Base-by-base conservation (phyloP, 2,329 filamentous ascomycete genomes). In the Pseudocercospora fuligena region DNA sequence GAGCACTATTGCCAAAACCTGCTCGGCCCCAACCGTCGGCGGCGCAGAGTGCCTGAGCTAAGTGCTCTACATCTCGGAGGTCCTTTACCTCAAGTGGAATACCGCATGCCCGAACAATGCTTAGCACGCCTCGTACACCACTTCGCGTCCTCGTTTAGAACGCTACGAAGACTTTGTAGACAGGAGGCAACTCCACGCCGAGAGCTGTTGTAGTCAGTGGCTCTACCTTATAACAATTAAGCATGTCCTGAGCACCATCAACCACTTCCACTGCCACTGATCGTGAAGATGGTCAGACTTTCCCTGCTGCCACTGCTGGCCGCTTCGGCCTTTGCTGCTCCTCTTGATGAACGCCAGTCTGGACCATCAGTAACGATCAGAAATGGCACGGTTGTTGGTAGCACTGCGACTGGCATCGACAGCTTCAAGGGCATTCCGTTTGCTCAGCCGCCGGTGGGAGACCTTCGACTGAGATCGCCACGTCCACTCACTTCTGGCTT, bases 401-500 rank as follows among this genome's bases (percentile, higher is more conserved):
- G 75, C 64, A 78, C 71, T 66, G 74, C 77, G 2, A 73, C 76
- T 2, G 78, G 79, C 27, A 83, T 92, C 21, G 91, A 94, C 65
- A 86, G 83, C 27, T 94, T 92, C 80, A 88, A 86, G 63, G 91
- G 89, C 23, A 92, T 95, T 64, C 92, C 91, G 2, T 95, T 89
- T 74, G 91, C 91, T 1, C 82, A 92, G 68, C 85, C 90, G 1
- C 92, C 92, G 0, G 83, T 86, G 0, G 90, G 89, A 0, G 76
- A 82, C 2, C 81, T 92, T 25, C 88, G 92, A 16, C 84, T 95
- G 36, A 89, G 86, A 74, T 89, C 90, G 6, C 92, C 92, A 0
- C 84, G 88, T 73, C 82, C 85, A 7, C 79, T 92, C 16, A 87
- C 83, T 6, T 78, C 81, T 4, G 73, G 83, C 0, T 78, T 92